phyloP scores from a whole-genome alignment of 495 filamentous ascomycete genomes.

The Cetradonia linearis region DNA sequence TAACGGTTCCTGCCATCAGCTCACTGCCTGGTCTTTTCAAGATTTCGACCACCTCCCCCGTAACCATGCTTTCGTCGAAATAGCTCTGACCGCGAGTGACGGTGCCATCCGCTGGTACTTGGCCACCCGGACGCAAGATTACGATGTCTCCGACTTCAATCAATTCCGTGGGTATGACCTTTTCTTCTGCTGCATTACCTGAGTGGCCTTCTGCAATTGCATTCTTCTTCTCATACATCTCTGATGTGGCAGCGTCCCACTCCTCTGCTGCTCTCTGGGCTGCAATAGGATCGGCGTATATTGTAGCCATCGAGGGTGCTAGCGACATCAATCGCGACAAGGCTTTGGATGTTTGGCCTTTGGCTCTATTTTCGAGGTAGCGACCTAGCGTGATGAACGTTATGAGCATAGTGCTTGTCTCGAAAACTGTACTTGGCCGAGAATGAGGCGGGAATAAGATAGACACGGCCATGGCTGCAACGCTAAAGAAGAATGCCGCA shows the following conservation, averaged over 20 bases:
- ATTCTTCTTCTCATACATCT: constrained; percentile 35
- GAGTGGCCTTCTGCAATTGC: constrained; percentile 28
- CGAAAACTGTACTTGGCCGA: constrained; percentile 79
- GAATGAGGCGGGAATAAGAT: constrained; percentile 58
- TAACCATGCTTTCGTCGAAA: constrained; percentile 97
- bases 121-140: constrained; percentile 86
- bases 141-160: constrained; percentile 93
- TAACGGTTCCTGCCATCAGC: constrained; percentile 93
- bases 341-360: constrained; percentile 92
- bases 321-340: constrained; percentile 93
- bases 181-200: constrained; percentile 62
- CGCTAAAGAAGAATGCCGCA: constrained; percentile 95
- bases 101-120: constrained; percentile 86
- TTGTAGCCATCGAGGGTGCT: constrained; percentile 91
- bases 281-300: constrained; percentile 94
- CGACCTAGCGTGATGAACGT: constrained; percentile 89
- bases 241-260: constrained; percentile 44
- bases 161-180: constrained; percentile 81
- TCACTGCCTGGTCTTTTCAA: constrained; percentile 70
- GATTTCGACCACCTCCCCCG: constrained; percentile 89
- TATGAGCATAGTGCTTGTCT: constrained; percentile 98
- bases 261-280: constrained; percentile 79
- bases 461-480: constrained; percentile 78
- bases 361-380: constrained; percentile 89
- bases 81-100: constrained; percentile 85